Evolutionary conservation across 345 rosid species (phyloP).

Genomic region (Pugionium cornutum): DNA sequence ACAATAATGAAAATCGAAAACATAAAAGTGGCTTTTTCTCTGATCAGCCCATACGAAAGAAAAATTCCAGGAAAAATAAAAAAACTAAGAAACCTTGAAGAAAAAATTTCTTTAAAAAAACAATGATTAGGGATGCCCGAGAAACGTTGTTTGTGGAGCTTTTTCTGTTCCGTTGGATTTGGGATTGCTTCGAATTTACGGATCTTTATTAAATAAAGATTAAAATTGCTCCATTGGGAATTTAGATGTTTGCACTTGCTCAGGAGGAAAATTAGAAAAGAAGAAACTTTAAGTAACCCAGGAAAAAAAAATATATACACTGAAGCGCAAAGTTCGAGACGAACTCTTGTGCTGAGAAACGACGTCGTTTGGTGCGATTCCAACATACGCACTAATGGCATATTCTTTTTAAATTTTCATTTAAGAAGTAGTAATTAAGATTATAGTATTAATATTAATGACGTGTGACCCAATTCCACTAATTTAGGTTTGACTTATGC

Average conservation of each 20-base stretch:
- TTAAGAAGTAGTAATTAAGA: too few relatives aligned
- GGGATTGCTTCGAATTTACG: conserved; percentile 37
- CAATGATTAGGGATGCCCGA: conserved; percentile 38
- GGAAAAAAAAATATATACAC: background rate
- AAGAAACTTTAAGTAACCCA: background rate
- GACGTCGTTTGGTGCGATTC: conserved; percentile 15
- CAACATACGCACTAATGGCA: conserved; percentile 26
- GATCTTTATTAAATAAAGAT: conserved; percentile 25
- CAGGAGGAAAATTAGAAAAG: too few relatives aligned
- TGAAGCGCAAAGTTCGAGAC: conserved; percentile 34
- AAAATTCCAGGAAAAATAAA: conserved; percentile 1
- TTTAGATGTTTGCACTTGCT: conserved; percentile 28
- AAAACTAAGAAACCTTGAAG: background rate
- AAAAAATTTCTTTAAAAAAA: conserved; percentile 15
- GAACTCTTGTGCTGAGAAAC: conserved; percentile 19
- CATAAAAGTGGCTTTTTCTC: conserved; percentile 35
- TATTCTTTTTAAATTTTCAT: background rate
- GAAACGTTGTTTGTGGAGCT: conserved; percentile 23
- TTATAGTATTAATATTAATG: background rate
- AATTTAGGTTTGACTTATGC: conserved; percentile 28
- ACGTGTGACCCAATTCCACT: conserved; percentile 22
- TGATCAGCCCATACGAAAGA: conserved; percentile 32
- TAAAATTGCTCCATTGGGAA: background rate
- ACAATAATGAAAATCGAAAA: conserved; percentile 30
- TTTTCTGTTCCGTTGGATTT: conserved; percentile 15